Evolutionary conservation across 2,329 filamentous ascomycete species (phyloP).

Genomic region (Paramyrothecium sp.): DNA sequence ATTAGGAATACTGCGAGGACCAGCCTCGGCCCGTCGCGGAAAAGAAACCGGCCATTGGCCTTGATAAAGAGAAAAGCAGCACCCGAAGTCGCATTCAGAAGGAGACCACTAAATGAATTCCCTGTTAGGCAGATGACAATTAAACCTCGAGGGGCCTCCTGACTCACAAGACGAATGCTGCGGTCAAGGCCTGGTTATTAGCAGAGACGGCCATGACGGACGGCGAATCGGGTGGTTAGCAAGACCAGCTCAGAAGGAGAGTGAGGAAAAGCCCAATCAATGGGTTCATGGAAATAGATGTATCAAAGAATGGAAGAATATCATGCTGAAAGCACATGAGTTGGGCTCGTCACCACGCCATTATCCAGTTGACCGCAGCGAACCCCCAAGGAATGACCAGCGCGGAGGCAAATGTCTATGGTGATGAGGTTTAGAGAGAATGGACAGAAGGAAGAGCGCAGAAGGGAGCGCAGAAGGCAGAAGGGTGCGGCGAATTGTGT

Average conservation of each 20-base stretch:
- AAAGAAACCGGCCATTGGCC: conserved; percentile 46
- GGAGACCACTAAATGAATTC: conserved; percentile 44
- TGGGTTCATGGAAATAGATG: conserved; percentile 31
- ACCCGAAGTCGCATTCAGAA: conserved; percentile 50
- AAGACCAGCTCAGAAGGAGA: conserved; percentile 13
- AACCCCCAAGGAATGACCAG: background rate
- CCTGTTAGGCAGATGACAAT: conserved; percentile 6
- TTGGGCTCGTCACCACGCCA: background rate
- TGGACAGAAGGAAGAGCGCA: background rate
- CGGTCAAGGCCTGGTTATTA: conserved; percentile 47
- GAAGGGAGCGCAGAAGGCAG: too few species aligned
- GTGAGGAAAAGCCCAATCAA: conserved; percentile 44
- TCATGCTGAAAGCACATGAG: background rate
- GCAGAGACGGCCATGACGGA: conserved; percentile 43
- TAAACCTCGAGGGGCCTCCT: background rate
- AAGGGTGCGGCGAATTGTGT: too few species aligned
- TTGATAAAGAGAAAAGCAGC: conserved; percentile 45
- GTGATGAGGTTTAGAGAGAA: background rate
- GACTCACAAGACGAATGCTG: conserved; percentile 54
- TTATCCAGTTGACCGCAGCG: background rate
- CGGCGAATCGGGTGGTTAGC: conserved; percentile 13
- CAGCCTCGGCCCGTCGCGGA: conserved; percentile 62
- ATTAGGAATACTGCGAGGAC: conserved; percentile 57
- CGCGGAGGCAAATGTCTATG: background rate
- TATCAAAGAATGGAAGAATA: conserved; percentile 6